Evolutionary conservation across 176 grass and related monocot genomes (phyloP).

Genomic region (sorghum (Sorghum bicolor)): DNA sequence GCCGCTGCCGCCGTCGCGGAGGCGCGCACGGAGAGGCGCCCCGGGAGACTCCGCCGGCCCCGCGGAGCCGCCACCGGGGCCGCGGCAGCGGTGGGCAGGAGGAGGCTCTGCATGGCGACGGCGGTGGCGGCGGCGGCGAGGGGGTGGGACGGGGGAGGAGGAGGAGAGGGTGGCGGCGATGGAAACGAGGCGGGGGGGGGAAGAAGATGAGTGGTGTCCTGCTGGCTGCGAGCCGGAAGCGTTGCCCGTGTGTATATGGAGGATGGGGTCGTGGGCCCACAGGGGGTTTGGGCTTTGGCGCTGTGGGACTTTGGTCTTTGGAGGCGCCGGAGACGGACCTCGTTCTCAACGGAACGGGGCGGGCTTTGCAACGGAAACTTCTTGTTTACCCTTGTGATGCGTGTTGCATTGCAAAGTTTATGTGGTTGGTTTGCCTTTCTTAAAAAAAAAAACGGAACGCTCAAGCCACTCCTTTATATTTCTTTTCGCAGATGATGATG

Average conservation of each 20-base stretch:
- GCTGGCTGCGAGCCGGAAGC: neutral
- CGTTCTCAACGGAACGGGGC: neutral
- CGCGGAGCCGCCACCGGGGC: neutral
- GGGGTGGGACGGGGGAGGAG: neutral
- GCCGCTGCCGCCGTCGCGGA: conserved; percentile 4
- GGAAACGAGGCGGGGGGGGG: conserved; percentile 41
- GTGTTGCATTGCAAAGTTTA: neutral
- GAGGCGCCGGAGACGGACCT: conserved; percentile 5
- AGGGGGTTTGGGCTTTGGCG: neutral
- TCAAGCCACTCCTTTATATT: neutral
- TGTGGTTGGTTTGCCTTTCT: neutral
- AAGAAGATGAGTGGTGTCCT: neutral
- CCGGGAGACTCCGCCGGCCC: neutral
- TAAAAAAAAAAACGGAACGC: neutral
- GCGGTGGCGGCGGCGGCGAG: neutral
- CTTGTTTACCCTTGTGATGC: neutral
- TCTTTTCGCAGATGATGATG: too few species aligned
- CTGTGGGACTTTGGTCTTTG: conserved; percentile 18
- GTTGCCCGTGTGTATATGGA: neutral
- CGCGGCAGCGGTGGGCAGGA: conserved; percentile 36
- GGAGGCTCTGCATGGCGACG: conserved; percentile 61
- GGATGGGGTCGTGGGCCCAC: conserved; percentile 29
- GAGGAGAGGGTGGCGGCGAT: conserved; percentile 19
- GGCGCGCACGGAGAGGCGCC: conserved; percentile 26
- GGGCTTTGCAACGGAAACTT: neutral